Base-by-base conservation (phyloP, 371 early-diverging fungal species). In the Actinomortierella ambigua region DNA sequence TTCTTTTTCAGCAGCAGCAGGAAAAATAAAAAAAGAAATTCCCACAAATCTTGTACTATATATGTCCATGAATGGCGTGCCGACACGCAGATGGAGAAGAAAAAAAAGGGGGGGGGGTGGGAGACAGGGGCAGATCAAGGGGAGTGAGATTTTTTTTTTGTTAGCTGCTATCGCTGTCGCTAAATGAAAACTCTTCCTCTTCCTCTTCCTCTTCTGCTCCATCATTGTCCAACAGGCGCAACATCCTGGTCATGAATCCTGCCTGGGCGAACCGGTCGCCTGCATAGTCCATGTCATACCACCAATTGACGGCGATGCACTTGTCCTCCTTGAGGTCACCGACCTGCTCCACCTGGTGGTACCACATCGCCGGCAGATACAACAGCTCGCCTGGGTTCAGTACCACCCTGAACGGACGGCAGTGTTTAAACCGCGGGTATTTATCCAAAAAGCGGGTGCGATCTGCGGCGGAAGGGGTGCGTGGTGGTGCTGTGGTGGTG, bases 311-410 rank as follows among this genome's bases (percentile, higher is more conserved):
- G 0, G 93, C 93, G 63, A 92, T 86, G n/a, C 87, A 86, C n/a
- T 84, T 84, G 47, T 84, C 81, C 3, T 79, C 77, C 18, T 73
- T 63, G 27, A 20, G 20, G 34, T 76, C 77, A 11, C 79, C 81
- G 5, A 80, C 62, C 67, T 93, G 93, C 51, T 82, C 64, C 0
- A 93, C 93, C 44, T 89, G 86, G 66, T 93, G 93, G 57, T 85
- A 88, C 93, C 92, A 91, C 66, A 90, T 71, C 0, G 91, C 86
- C n/a, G 93, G 93, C 20, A 93, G 79, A 75, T 88, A 93, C 1
- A 93, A 80, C 81, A 89, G 79, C 7, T 91, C 88, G 3, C 93
- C 93, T 44, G 82, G 82, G 22, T 83, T 57, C 1, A 93, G 75
- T 1, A 81, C 85, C 13, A 89, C 84, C 22, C 61, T 63, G 27